Evolutionary conservation across 768 basidiomycete genomes (phyloP).

Genomic region (Boletellus ananas): DNA sequence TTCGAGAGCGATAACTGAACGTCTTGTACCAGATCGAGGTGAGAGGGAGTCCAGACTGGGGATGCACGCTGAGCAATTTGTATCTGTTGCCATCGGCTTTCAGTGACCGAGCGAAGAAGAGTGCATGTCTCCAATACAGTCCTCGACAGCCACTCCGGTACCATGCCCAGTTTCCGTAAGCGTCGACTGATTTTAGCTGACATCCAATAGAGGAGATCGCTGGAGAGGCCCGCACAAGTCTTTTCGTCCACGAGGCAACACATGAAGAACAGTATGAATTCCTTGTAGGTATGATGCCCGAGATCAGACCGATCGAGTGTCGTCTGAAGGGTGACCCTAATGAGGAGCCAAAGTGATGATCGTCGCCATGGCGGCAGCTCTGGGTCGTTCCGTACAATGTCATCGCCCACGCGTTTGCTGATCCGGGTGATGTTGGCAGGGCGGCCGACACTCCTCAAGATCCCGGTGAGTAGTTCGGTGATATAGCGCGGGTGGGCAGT

Average conservation of each 20-base stretch:
- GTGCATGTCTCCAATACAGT: neutral
- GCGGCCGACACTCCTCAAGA: constrained; percentile 34
- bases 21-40: neutral
- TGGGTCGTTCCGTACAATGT: constrained; percentile 2
- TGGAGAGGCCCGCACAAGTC: constrained; percentile 8
- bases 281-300: constrained; percentile 37
- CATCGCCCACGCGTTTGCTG: neutral
- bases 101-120: neutral
- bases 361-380: constrained; percentile 29
- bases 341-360: constrained; percentile 34
- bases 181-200: neutral
- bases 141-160: neutral
- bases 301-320: constrained; percentile 13
- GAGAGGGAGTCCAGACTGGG: neutral
- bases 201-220: neutral
- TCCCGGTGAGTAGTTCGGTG: constrained; percentile 41
- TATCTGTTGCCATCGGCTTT: neutral
- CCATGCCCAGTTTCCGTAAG: neutral
- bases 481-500: constrained; percentile 40
- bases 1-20: neutral
- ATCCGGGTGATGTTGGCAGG: constrained; percentile 3
- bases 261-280: constrained; percentile 43
- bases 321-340: constrained; percentile 33
- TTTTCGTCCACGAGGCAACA: constrained; percentile 23
- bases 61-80: neutral